Percentiles rank a stretch among this genome's conserved stretches.
phyloP scores from a whole-genome alignment of 345 rosid species.

The Limnanthes douglasii region DNA sequence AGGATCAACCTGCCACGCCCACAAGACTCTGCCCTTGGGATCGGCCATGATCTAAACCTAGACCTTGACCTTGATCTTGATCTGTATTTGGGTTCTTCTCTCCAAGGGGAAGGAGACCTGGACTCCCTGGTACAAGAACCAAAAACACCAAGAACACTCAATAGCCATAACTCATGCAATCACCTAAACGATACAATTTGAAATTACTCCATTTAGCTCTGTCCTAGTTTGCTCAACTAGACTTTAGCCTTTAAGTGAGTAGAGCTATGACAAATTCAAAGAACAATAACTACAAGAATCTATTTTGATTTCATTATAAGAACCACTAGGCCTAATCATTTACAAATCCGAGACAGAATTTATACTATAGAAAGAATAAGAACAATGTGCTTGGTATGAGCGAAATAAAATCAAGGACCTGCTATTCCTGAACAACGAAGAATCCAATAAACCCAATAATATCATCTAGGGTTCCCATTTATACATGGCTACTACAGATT shows the following conservation, averaged over 20 bases:
- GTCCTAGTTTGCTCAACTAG: neutral
- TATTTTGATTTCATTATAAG: neutral
- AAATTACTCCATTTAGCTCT: conserved; percentile 1
- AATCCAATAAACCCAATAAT: too few species aligned
- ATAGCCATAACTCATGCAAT: neutral
- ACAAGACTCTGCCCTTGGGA: conserved; percentile 49
- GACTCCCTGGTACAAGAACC: conserved; percentile 28
- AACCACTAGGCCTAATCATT: neutral
- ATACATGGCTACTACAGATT: conserved; percentile 5
- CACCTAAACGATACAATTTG: neutral
- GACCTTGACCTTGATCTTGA: conserved; percentile 34
- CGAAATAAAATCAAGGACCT: too few species aligned
- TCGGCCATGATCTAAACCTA: conserved; percentile 40
- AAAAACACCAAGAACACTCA: neutral
- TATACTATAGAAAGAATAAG: too few species aligned
- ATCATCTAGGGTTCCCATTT: too few species aligned
- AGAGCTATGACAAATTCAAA: conserved; percentile 2
- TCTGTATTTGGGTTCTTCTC: conserved; percentile 26
- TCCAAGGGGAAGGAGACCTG: conserved; percentile 57
- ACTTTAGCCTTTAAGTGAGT: neutral
- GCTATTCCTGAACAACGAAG: too few species aligned
- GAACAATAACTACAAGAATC: neutral
- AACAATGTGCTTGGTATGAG: too few species aligned
- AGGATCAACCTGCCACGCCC: conserved; percentile 80
- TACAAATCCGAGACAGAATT: conserved; percentile 1